Evolutionary conservation across 331 rosid genomes (phyloP).

Genomic region (Pyracantha coccinea): DNA sequence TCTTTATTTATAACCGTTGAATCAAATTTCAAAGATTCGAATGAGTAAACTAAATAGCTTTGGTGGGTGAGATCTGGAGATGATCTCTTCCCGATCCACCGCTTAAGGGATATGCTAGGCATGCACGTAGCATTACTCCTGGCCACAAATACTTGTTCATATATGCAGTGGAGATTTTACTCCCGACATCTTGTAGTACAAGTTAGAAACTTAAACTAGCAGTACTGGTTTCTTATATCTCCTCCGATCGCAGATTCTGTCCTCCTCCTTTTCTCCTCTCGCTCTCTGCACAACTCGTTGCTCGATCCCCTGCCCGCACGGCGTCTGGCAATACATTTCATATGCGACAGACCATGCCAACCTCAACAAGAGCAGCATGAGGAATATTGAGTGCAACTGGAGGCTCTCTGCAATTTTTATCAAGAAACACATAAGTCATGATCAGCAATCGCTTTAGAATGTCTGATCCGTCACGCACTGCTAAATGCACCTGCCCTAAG

Average conservation of each 20-base stretch:
- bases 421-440: constrained; percentile 43
- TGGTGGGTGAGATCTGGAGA: no score
- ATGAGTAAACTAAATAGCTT: no score
- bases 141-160: not conserved
- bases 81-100: no score
- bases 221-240: not conserved
- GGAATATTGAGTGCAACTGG: constrained; percentile 65
- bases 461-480: constrained; percentile 43
- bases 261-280: not conserved
- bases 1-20: rapidly evolving
- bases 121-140: not conserved
- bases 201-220: not conserved
- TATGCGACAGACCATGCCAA: constrained; percentile 54
- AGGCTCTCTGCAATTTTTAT: constrained; percentile 58
- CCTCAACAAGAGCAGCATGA: constrained; percentile 85
- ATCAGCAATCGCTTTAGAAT: constrained; percentile 51
- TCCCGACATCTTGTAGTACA: not conserved
- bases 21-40: no score
- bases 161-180: not conserved
- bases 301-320: not conserved
- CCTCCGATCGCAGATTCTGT: not conserved
- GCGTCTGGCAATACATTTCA: not conserved
- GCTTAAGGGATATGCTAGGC: no score
- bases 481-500: constrained; percentile 61
- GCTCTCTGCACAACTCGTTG: not conserved